Conservation (phyloP, 2,329 filamentous ascomycete genomes). For the Pestalotiopsis sp. region DNA sequence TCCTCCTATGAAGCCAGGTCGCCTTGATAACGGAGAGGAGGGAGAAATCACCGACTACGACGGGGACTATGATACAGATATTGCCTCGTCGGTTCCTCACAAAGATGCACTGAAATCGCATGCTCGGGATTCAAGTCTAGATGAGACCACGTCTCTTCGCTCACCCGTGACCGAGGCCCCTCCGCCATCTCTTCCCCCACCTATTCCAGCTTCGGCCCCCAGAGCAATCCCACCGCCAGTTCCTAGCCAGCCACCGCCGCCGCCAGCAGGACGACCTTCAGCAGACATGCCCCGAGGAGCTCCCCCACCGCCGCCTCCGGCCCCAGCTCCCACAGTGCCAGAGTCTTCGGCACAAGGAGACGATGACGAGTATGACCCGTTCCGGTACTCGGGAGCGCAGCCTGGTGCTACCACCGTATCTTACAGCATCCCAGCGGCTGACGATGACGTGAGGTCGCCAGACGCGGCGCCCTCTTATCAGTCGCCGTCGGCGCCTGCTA, state of each 20-base stretch:
- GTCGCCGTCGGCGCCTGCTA: slow-evolving; percentile 47
- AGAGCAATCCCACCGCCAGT: slow-evolving; percentile 67
- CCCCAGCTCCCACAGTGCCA: slow-evolving; percentile 33
- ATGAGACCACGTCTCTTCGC: slow-evolving; percentile 66
- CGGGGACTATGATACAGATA: slow-evolving; percentile 97
- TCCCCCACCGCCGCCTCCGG: slow-evolving; percentile 53
- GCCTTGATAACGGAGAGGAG: slow-evolving; percentile 61
- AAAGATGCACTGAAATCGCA: slow-evolving; percentile 91
- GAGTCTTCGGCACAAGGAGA: slow-evolving; percentile 35
- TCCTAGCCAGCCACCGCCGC: slow-evolving; percentile 59
- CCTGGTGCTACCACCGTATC: slow-evolving; percentile 30
- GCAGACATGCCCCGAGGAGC: slow-evolving; percentile 72
- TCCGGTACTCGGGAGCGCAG: slow-evolving; percentile 50
- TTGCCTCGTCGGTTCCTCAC: slow-evolving; percentile 88
- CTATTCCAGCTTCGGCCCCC: slow-evolving; percentile 59
- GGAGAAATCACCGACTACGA: slow-evolving; percentile 93
- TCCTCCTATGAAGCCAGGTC: slow-evolving; percentile 43
- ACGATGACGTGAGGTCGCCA: slow-evolving; percentile 52
- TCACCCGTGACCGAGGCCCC: slow-evolving; percentile 52
- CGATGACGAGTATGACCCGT: slow-evolving; percentile 73
- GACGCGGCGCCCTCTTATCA: slow-evolving; percentile 49
- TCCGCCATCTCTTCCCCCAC: slow-evolving; percentile 54
- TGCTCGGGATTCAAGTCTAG: slow-evolving; percentile 74
- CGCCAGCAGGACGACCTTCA: slow-evolving; percentile 57
- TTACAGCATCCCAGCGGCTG: slow-evolving; percentile 42